phyloP scores from a whole-genome alignment of 2,329 filamentous ascomycete genomes.

The Penicillium aurantiogriseum region DNA sequence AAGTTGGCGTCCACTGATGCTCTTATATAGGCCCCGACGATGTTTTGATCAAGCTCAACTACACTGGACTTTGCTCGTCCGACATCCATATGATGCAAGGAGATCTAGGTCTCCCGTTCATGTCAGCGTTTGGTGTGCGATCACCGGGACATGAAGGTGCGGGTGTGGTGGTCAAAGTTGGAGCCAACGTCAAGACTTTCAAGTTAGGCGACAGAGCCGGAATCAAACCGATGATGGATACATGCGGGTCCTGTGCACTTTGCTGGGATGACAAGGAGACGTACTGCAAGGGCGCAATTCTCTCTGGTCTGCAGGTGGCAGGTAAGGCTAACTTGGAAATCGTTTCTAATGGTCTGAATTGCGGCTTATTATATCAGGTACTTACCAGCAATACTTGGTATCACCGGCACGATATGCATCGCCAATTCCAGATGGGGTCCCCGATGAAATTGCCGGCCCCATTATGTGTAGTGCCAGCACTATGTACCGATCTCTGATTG shows the following conservation, averaged over 20 bases:
- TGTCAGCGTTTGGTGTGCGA: conserved; percentile 46
- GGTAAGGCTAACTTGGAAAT: conserved; percentile 23
- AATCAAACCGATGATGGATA: conserved; percentile 52
- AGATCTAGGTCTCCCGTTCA: conserved; percentile 51
- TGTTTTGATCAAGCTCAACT: conserved; percentile 57
- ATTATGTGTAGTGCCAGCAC: conserved; percentile 61
- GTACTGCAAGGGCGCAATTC: conserved; percentile 38
- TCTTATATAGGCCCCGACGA: conserved; percentile 50
- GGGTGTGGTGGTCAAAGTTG: conserved; percentile 58
- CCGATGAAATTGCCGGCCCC: conserved; percentile 57
- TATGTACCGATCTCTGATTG: conserved; percentile 56
- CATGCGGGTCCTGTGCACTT: conserved; percentile 51
- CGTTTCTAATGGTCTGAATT: neutral
- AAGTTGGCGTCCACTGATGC: neutral
- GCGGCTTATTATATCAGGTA: conserved; percentile 34
- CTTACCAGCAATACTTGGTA: conserved; percentile 60
- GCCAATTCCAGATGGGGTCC: conserved; percentile 56
- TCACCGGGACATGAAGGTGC: conserved; percentile 58
- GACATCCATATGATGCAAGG: conserved; percentile 59
- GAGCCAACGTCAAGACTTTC: conserved; percentile 53
- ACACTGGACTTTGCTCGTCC: conserved; percentile 57
- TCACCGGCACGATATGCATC: conserved; percentile 56
- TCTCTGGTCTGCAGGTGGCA: conserved; percentile 45
- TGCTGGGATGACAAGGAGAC: conserved; percentile 56
- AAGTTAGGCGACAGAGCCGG: conserved; percentile 56